Evolutionary conservation across 257 asterid genomes (phyloP), one percentile per base, ranked within the genome.

Genomic region (Solanum piurae): DNA sequence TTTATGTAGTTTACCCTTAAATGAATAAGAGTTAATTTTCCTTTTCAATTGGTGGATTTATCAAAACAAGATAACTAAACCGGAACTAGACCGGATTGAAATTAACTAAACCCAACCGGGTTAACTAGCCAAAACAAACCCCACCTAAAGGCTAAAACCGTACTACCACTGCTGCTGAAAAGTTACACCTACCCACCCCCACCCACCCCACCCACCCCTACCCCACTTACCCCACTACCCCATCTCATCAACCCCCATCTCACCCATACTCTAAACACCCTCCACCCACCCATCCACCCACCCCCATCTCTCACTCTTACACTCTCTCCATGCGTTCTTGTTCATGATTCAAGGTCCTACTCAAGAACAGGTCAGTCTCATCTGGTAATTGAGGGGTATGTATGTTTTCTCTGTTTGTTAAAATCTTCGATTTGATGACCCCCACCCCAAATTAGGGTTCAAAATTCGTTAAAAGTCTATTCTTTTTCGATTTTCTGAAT

Each of bases 301-400:
- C 31, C 86, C 42, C 60, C 42, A 52, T 52, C 86, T 13, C 42
- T 64, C 33, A 8, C 25, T 62, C 80, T 23, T n/a, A 37, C 62
- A 3, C 86, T 52, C 79, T 44, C 46, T 66, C 40, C 49, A 68
- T 55, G n/a, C 83, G 2, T 73, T 77, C 84, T 77, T 77, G 68
- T 34, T 75, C 75, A 68, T 68, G 42, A 31, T 82, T 49, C 69
- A 77, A n/a, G 84, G 36, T 14, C 37, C 46, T 77, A n/a, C 3
- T 37, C 83, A 79, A 79, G 38, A 44, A n/a, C 37, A 25, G 52
- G 37, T 40, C 79, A 42, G 60, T 29, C 21, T 38, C 79, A 11
- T 84, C 82, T 44, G 36, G 44, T 38, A 85, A 85, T 68, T 85
- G 18, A 85, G 27, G 80, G 82, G 80, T 85, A 85, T 85, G 80